Base-by-base conservation (phyloP, 2,329 filamentous ascomycete genomes). In the Hysterium pulicare region DNA sequence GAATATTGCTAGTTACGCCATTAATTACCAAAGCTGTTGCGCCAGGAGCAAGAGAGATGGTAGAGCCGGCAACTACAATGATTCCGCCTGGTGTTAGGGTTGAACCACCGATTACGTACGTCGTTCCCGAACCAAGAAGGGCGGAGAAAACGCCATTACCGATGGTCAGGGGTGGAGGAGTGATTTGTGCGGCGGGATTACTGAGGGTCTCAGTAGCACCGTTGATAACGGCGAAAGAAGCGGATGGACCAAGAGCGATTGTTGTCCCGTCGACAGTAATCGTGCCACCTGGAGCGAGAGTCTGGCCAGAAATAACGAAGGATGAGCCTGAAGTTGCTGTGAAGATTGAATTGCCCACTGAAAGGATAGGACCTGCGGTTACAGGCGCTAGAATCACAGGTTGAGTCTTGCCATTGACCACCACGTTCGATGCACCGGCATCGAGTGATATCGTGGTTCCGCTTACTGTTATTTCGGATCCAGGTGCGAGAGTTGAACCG, bases 241-340 rank as follows among this genome's bases (percentile, higher is more conserved):
- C 62, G 3, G 57, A 61, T 15, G 53, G 50, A 1, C 38, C 53
- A 6, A 69, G 55, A 2, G 66, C 66, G 3, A 69, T 43, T 3
- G 53, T 61, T 1, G 54, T 62, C 5, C 65, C 65, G 22, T 50
- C 49, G 1, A 68, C 50, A 10, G 58, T 64, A 19, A 69, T 59
- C 2, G 46, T 46, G 6, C 62, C 59, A 8, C 64, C 67, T 6
- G 68, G 61, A 2, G 53, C 50, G 1, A 72, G 57, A 1, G 67
- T 70, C 31, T 69, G 58, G 8, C 64, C 69, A 17, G 57, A 56
- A 11, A 73, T 53, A 9, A 71, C 44, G 33, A 71, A 73, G 1
- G 61, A 40, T 7, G 38, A 33, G 41, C 24, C 6, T 31, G 42
- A 24, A 23, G 33, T 39, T 11, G 39, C 33, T 17, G 22, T 24